Percentiles rank a stretch among this genome's conserved stretches.
phyloP scores from a whole-genome alignment of 2,329 filamentous ascomycete species.

The Huntiella moniliformis region DNA sequence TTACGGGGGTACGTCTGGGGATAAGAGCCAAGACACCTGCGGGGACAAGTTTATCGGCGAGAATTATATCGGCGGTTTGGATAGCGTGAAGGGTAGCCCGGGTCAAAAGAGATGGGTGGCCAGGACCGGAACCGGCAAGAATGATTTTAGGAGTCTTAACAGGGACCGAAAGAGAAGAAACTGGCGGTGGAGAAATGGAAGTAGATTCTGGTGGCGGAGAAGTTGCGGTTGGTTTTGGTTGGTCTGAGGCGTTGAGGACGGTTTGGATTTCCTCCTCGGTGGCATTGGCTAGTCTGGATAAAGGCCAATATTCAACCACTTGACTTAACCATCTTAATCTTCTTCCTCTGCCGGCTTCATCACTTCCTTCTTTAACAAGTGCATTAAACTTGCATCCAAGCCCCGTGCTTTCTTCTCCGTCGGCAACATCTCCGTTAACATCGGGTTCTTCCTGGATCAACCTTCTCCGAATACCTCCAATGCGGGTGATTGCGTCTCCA shows the following conservation, averaged over 20 bases:
- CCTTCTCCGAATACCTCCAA: slow-evolving; percentile 53
- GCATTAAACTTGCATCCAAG: slow-evolving; percentile 74
- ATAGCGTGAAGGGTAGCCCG: slow-evolving; percentile 63
- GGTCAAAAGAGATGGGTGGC: slow-evolving; percentile 81
- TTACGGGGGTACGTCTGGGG: slow-evolving; percentile 70
- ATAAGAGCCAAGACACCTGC: slow-evolving; percentile 73
- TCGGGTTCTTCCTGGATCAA: slow-evolving; percentile 48
- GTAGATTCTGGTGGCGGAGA: neutral
- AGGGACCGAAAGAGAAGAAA: slow-evolving; percentile 17
- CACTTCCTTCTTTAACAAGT: slow-evolving; percentile 55
- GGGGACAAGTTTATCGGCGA: slow-evolving; percentile 75
- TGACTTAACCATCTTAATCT: slow-evolving; percentile 87
- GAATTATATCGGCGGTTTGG: slow-evolving; percentile 53
- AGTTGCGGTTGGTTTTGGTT: slow-evolving; percentile 14
- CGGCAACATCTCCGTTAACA: slow-evolving; percentile 18
- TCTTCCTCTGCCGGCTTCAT: slow-evolving; percentile 54
- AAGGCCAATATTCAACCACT: slow-evolving; percentile 96
- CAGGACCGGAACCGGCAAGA: slow-evolving; percentile 79
- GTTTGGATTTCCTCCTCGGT: slow-evolving; percentile 59
- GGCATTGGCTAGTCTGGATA: slow-evolving; percentile 62
- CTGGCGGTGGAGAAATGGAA: slow-evolving; percentile 29
- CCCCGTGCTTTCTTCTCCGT: slow-evolving; percentile 43
- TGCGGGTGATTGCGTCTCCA: slow-evolving; percentile 54
- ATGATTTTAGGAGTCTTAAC: slow-evolving; percentile 59
- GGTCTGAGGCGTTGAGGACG: slow-evolving; percentile 52